Evolutionary conservation across 2,329 filamentous ascomycete species (phyloP).

Genomic region (Talaromyces sp.): DNA sequence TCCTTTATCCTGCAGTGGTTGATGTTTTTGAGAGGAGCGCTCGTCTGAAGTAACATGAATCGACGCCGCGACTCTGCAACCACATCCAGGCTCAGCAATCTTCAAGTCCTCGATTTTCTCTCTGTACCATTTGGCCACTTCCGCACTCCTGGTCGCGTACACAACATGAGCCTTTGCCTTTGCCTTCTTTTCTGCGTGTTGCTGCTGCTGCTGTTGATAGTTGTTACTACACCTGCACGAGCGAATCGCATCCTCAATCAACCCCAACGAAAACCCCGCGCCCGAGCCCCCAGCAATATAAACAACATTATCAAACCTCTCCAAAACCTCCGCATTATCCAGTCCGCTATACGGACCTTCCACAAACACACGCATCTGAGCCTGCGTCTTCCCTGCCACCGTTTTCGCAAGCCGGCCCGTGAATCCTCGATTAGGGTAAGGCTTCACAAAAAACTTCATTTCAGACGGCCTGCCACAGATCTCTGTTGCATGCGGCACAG

Average conservation of each 20-base stretch:
- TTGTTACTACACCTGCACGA: not conserved
- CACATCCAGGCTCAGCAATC: not conserved
- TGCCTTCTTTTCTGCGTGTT: not conserved
- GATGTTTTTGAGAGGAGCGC: not conserved
- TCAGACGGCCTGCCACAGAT: conserved; percentile 46
- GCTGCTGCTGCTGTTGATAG: not conserved
- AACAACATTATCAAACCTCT: conserved; percentile 38
- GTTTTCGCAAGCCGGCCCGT: conserved; percentile 42
- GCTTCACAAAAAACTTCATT: conserved; percentile 50
- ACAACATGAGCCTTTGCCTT: not conserved
- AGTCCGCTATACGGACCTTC: conserved; percentile 57
- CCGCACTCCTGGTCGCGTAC: not conserved
- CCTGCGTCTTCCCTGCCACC: conserved; percentile 30
- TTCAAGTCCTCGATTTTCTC: not conserved
- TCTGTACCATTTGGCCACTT: conserved; percentile 1
- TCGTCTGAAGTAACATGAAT: not conserved
- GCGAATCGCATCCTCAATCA: conserved; percentile 29
- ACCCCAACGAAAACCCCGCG: conserved; percentile 47
- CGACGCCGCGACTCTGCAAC: not conserved
- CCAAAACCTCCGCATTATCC: conserved; percentile 22
- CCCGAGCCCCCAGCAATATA: conserved; percentile 54
- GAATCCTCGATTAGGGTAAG: conserved; percentile 34
- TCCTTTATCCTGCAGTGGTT: not conserved
- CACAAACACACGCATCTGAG: conserved; percentile 42
- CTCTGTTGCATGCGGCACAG: conserved; percentile 40